A percentile compares a stretch with the other conserved stretches of the same genome.
These are phyloP conservation scores for Tulasnella sp. DNA, from an alignment of 768 basidiomycete genomes.

Conservation along the genomic window DNA sequence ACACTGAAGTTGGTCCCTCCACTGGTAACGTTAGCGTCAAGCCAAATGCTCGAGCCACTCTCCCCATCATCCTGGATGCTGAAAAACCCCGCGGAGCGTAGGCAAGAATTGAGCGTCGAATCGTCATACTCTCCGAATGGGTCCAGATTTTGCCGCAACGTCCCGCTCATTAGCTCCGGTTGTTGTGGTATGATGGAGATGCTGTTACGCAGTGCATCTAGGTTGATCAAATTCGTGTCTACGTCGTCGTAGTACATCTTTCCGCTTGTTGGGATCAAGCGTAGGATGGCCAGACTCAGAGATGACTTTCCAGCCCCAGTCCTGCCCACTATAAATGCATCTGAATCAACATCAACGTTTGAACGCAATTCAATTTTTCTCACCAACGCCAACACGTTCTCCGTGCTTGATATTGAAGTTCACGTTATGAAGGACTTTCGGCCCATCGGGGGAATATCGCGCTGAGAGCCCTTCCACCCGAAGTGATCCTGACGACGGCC, in stretches of 20 bases:
- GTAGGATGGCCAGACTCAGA: slow-evolving; percentile 42
- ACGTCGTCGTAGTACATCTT: slow-evolving; percentile 44
- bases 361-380: slow-evolving; percentile 15
- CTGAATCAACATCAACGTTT: neutral
- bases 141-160: slow-evolving; percentile 46
- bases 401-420: slow-evolving; percentile 45
- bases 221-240: slow-evolving; percentile 37
- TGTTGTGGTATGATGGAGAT: slow-evolving; percentile 54
- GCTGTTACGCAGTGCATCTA: slow-evolving; percentile 43
- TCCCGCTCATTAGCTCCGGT: slow-evolving; percentile 45
- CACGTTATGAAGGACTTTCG: slow-evolving; percentile 50
- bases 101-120: slow-evolving; percentile 36
- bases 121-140: slow-evolving; percentile 49
- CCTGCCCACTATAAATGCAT: slow-evolving; percentile 35
- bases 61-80: slow-evolving; percentile 4
- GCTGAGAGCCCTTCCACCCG: slow-evolving; percentile 42
- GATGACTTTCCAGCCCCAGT: slow-evolving; percentile 49
- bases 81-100: slow-evolving; percentile 36
- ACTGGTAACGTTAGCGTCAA: slow-evolving; percentile 27
- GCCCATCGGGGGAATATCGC: slow-evolving; percentile 40
- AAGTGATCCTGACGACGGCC: slow-evolving; percentile 48
- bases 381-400: slow-evolving; percentile 47
- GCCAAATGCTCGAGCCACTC: slow-evolving; percentile 21
- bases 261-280: too few relatives aligned
- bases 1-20: slow-evolving; percentile 34